A percentile compares a stretch with the other conserved stretches of the same genome.
These are phyloP conservation scores for Gossypium thurberi DNA, from an alignment of 345 rosid species.

Conservation along the genomic window DNA sequence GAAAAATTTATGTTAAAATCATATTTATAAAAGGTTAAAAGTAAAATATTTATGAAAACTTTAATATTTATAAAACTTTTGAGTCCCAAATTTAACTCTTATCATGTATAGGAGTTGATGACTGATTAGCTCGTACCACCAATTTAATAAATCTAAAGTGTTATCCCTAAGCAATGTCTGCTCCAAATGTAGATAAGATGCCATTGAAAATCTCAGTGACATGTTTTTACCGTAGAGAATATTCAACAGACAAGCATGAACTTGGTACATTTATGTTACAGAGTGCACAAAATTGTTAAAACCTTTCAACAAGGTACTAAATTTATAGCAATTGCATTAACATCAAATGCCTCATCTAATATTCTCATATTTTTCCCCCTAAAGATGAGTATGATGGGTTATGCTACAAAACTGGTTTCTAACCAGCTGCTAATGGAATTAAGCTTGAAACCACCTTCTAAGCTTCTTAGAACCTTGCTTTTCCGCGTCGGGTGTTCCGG, in stretches of 20 bases:
- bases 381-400: neutral
- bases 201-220: neutral
- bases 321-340: neutral
- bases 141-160: too few relatives aligned
- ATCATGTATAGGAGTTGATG: too few relatives aligned
- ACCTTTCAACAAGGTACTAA: too few relatives aligned
- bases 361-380: neutral
- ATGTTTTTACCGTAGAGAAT: neutral
- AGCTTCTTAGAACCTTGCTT: conserved; percentile 43
- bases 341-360: neutral
- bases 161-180: neutral
- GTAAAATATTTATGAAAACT: too few relatives aligned
- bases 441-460: conserved; percentile 60
- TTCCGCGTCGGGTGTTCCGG: conserved; percentile 34
- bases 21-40: too few relatives aligned
- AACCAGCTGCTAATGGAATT: neutral
- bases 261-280: neutral
- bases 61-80: too few relatives aligned
- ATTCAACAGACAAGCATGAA: neutral
- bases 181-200: neutral
- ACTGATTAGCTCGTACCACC: too few relatives aligned
- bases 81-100: too few relatives aligned
- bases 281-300: neutral
- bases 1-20: too few relatives aligned
- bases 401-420: neutral